Evolutionary conservation across 768 basidiomycete species (phyloP).

Genomic region (Lyophyllum semitale): DNA sequence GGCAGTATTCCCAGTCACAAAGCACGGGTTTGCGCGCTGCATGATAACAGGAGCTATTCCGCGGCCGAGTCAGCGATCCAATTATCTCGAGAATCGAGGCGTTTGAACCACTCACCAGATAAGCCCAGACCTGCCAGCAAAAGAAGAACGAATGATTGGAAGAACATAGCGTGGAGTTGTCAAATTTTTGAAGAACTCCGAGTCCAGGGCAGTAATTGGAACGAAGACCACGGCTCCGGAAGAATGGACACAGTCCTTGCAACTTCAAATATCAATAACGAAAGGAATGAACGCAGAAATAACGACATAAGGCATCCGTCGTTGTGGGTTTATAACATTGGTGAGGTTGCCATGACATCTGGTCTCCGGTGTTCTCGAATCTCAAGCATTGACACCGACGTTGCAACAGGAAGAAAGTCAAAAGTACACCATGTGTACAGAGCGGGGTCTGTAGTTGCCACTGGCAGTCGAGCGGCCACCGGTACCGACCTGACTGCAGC

Average conservation of each 20-base stretch:
- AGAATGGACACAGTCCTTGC: background rate
- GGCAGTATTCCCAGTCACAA: slow-evolving; percentile 27
- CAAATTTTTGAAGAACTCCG: too few species aligned
- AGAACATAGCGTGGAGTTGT: slow-evolving; percentile 9
- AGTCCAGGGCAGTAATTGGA: too few species aligned
- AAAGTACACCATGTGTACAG: too few species aligned
- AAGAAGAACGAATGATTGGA: slow-evolving; percentile 15
- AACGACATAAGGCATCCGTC: background rate
- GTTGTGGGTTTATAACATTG: background rate
- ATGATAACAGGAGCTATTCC: slow-evolving; percentile 5
- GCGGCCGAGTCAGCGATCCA: slow-evolving; percentile 2
- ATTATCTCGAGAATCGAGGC: background rate
- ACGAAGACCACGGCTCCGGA: background rate
- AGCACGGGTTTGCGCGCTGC: slow-evolving; percentile 26
- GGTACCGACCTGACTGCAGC: background rate
- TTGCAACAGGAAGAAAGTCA: background rate
- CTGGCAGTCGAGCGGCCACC: background rate
- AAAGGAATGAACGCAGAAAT: background rate
- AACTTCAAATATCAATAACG: background rate
- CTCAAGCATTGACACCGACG: background rate
- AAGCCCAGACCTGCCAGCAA: slow-evolving; percentile 6
- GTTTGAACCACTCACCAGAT: background rate
- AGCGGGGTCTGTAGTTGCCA: background rate
- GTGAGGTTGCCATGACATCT: background rate
- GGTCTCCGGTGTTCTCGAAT: background rate